Evolutionary conservation across 2,329 filamentous ascomycete genomes (phyloP), one percentile per base, ranked within the genome.

Genomic region (Trichocomaceae sp.): DNA sequence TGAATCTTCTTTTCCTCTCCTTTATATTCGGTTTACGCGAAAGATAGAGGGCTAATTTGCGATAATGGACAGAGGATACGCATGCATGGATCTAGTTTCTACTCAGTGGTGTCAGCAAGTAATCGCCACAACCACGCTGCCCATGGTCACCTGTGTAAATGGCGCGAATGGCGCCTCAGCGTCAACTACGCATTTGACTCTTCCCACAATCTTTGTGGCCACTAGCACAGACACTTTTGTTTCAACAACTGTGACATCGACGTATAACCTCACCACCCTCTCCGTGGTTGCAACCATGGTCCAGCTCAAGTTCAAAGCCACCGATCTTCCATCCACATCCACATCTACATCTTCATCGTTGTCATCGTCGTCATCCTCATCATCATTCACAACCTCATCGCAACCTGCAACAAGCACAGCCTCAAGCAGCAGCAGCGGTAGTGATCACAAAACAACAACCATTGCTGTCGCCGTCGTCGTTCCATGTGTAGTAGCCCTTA

Each of bases 391-490:
- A 26, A 26, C 7, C 7, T 26, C 33, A 22, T n/a, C 44, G 9
- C 31, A 9, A 41, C 9, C n/a, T 39, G 3, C n/a, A 22, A 20
- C 33, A 5, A 6, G 26, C 3, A 52, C 37, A 51, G 17, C 8
- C 5, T 12, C 15, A 22, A 19, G 23, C 19, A 29, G 29, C 15
- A 52, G 26, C 3, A 39, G 31, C 17, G 23, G 23, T 29, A 6
- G 8, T 2, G 10, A 29, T 29, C 31, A 47, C 42, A 47, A 42
- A 20, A 53, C 44, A n/a, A 53, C 44, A 41, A 42, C 51, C 10
- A 47, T 53, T n/a, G 45, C 45, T 8, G 8, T 53, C 33, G 31
- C 44, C 29, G 51, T 53, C 23, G 44, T 47, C n/a, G 29, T 53
- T n/a, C 51, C 51, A 2, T 47, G 44, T 7, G 10, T 53, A 10